Conservation (phyloP, 2,329 filamentous ascomycete species). For the Erysiphe pulchra region DNA sequence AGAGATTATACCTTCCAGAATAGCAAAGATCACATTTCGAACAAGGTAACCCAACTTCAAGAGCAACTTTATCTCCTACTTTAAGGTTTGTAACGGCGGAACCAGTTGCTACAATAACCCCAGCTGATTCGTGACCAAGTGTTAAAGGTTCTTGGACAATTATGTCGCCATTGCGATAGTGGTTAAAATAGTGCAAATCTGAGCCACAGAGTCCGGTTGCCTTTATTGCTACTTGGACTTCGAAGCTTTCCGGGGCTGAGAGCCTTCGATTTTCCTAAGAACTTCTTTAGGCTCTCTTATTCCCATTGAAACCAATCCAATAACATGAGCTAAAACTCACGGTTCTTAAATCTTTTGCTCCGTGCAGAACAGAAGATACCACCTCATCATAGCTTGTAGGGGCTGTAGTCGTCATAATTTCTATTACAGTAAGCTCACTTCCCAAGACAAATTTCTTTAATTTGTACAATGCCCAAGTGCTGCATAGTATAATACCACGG, state of each 20-base stretch:
- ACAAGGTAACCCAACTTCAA: slow-evolving; percentile 89
- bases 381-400: too few species aligned
- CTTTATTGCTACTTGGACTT: slow-evolving; percentile 71
- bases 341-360: not conserved
- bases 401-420: too few species aligned
- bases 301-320: not conserved
- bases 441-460: too few species aligned
- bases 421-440: too few species aligned
- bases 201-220: slow-evolving; percentile 94
- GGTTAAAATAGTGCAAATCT: slow-evolving; percentile 93
- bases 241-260: slow-evolving; percentile 14
- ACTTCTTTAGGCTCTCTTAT: too few species aligned
- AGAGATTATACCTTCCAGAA: slow-evolving; percentile 85
- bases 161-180: slow-evolving; percentile 87
- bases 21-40: slow-evolving; percentile 68
- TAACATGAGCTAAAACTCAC: not conserved
- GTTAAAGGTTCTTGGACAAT: slow-evolving; percentile 71
- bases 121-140: slow-evolving; percentile 80
- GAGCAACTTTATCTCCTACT: slow-evolving; percentile 69
- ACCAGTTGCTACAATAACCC: slow-evolving; percentile 56
- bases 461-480: too few species aligned
- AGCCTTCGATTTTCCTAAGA: slow-evolving; percentile 11
- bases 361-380: not conserved
- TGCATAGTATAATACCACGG: too few species aligned
- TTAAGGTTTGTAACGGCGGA: slow-evolving; percentile 52